phyloP scores from a whole-genome alignment of 2,329 filamentous ascomycete species.

The Paecilomyces variotii region DNA sequence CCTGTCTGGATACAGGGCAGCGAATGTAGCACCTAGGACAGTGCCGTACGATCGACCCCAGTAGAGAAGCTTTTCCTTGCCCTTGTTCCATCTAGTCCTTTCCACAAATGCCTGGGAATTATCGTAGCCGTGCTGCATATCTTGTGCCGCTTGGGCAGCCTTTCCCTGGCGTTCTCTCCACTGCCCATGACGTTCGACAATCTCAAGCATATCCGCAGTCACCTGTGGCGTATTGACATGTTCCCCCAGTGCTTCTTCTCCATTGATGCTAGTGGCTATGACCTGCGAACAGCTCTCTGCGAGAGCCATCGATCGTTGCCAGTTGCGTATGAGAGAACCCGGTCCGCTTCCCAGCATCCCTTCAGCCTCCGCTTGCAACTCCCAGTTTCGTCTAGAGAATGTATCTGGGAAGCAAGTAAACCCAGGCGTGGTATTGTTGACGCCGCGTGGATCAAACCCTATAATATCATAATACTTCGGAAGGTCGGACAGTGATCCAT shows the following conservation, averaged over 20 bases:
- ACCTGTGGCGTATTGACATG: conserved; percentile 27
- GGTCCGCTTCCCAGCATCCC: conserved; percentile 25
- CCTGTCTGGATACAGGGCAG: conserved; percentile 37
- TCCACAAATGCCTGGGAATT: conserved; percentile 11
- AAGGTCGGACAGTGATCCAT: not conserved
- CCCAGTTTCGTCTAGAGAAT: conserved; percentile 22
- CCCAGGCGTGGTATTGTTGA: conserved; percentile 33
- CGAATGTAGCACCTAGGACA: conserved; percentile 39
- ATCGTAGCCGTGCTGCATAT: conserved; percentile 13
- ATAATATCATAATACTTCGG: conserved; percentile 34
- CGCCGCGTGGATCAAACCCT: conserved; percentile 38
- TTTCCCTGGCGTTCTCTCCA: conserved; percentile 28
- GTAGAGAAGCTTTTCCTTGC: conserved; percentile 27
- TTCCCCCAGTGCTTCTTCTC: conserved; percentile 19
- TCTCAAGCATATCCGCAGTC: conserved; percentile 28
- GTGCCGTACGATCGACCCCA: conserved; percentile 42
- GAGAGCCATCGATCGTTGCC: conserved; percentile 25
- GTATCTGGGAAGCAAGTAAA: conserved; percentile 33
- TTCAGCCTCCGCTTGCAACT: conserved; percentile 26
- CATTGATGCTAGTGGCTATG: conserved; percentile 11
- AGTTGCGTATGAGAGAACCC: conserved; percentile 21
- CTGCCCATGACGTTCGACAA: conserved; percentile 31
- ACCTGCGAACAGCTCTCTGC: conserved; percentile 21
- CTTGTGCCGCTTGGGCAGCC: conserved; percentile 10
- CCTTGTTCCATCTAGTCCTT: conserved; percentile 21